phyloP scores from a whole-genome alignment of 1,284 basidiomycete genomes.

The Fomitiporia mediterranea region DNA sequence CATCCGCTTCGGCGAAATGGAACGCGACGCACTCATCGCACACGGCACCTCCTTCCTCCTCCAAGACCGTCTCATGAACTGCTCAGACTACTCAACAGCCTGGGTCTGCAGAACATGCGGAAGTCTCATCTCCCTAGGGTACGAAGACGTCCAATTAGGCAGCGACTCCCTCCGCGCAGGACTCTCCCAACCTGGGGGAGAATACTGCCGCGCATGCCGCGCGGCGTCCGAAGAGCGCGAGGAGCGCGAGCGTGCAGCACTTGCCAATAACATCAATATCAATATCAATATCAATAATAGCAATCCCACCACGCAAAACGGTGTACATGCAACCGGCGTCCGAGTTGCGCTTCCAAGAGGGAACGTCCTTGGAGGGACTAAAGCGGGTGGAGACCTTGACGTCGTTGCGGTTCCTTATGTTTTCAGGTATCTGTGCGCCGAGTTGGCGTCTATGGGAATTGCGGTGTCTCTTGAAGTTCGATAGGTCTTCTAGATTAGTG shows the following conservation, averaged over 20 bases:
- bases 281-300: too few relatives aligned
- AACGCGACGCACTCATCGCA: conserved; percentile 96
- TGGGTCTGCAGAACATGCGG: conserved; percentile 98
- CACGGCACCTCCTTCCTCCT: conserved; percentile 98
- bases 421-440: conserved; percentile 84
- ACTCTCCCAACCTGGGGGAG: conserved; percentile 64
- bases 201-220: conserved; percentile 91
- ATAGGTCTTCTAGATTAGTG: conserved; percentile 24
- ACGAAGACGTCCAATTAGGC: conserved; percentile 77
- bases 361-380: conserved; percentile 54
- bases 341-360: conserved; percentile 58
- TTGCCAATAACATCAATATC: conserved; percentile 50
- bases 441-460: conserved; percentile 83
- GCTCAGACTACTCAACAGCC: conserved; percentile 97
- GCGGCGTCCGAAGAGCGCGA: conserved; percentile 61
- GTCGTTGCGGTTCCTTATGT: conserved; percentile 96
- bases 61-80: conserved; percentile 99
- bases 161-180: conserved; percentile 39
- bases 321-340: conserved; percentile 43
- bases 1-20: conserved; percentile 99
- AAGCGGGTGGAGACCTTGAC: conserved; percentile 79
- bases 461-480: conserved; percentile 69
- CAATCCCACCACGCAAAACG: conserved; percentile 32
- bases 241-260: conserved; percentile 47
- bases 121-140: conserved; percentile 91